Percentiles rank a stretch among this genome's conserved stretches.
Evolutionary conservation across 1,284 basidiomycete species (phyloP).

Genomic region (Ceratobasidium sp.): DNA sequence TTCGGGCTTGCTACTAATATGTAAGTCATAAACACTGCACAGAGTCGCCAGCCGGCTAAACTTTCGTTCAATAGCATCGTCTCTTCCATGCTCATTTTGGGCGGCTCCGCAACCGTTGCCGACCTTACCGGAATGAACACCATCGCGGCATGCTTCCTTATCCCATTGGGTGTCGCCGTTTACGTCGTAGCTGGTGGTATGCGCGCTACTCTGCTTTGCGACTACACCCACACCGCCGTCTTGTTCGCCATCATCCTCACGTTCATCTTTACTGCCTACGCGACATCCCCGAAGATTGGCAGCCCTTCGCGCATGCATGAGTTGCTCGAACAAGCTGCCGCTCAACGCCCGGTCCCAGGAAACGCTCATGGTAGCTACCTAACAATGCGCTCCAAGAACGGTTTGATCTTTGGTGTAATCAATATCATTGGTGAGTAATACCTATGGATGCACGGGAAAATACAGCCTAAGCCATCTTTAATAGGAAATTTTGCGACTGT

Average conservation of each 20-base stretch:
- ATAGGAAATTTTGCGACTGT: slow-evolving; percentile 85
- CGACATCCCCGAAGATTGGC: slow-evolving; percentile 65
- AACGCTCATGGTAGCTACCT: slow-evolving; percentile 70
- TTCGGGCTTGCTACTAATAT: slow-evolving; percentile 55
- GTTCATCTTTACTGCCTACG: slow-evolving; percentile 75
- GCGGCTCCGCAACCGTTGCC: slow-evolving; percentile 68
- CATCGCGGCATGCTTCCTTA: slow-evolving; percentile 69
- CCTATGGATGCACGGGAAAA: not conserved
- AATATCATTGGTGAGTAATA: slow-evolving; percentile 58
- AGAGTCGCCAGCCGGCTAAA: slow-evolving; percentile 13
- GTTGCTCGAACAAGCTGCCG: slow-evolving; percentile 55
- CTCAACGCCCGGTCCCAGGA: slow-evolving; percentile 58
- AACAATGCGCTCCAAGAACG: slow-evolving; percentile 81
- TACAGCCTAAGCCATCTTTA: slow-evolving; percentile 46
- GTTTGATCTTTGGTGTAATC: slow-evolving; percentile 88
- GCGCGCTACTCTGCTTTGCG: slow-evolving; percentile 55
- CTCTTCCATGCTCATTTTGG: slow-evolving; percentile 65
- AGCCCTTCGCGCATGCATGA: slow-evolving; percentile 61
- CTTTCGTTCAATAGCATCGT: slow-evolving; percentile 63
- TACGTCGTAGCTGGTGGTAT: slow-evolving; percentile 62
- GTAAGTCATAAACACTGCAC: slow-evolving; percentile 9
- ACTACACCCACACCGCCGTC: slow-evolving; percentile 79
- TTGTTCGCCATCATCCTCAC: slow-evolving; percentile 81
- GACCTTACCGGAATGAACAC: slow-evolving; percentile 63
- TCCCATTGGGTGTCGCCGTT: slow-evolving; percentile 62